These are phyloP conservation scores for Chenopodium suecicum DNA, from an alignment of 148 eudicot genomes.

Conservation along the genomic window DNA sequence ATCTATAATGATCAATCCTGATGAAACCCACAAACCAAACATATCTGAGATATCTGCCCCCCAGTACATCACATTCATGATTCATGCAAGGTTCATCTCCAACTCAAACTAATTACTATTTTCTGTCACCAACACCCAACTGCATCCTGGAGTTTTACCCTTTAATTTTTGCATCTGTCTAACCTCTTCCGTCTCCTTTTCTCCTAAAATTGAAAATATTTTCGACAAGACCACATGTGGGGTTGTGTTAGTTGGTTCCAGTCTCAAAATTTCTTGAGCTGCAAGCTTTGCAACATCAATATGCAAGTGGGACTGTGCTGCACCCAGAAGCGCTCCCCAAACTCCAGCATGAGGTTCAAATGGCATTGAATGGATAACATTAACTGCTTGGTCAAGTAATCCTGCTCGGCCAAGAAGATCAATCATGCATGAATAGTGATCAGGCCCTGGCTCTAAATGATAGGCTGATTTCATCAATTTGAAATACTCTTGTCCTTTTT, in stretches of 20 bases:
- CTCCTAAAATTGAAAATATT: constrained; percentile 41
- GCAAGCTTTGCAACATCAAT: constrained; percentile 63
- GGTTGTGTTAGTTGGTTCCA: constrained; percentile 57
- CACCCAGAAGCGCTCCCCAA: constrained; percentile 75
- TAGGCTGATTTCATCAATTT: constrained; percentile 41
- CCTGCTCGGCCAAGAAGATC: constrained; percentile 68
- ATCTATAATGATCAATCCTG: not conserved
- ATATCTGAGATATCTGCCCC: not conserved
- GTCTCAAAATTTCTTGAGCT: constrained; percentile 37
- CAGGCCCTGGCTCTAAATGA: constrained; percentile 47
- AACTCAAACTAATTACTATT: constrained; percentile 28
- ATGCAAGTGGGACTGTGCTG: constrained; percentile 49
- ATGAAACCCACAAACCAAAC: not conserved
- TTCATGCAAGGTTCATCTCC: not conserved
- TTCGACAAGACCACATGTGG: constrained; percentile 60
- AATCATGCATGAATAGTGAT: constrained; percentile 71
- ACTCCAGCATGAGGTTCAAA: constrained; percentile 53
- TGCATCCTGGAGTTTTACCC: constrained; percentile 60
- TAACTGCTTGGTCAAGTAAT: constrained; percentile 52
- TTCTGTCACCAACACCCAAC: constrained; percentile 55
- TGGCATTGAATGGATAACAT: constrained; percentile 50
- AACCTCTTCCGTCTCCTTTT: constrained; percentile 43
- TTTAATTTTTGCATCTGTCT: constrained; percentile 38
- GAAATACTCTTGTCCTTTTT: constrained; percentile 47
- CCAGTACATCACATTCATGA: not conserved